A percentile compares a stretch with the other conserved stretches of the same genome.
Evolutionary conservation across 805 yeast species (phyloP).

Genomic region (Candida boidinii): DNA sequence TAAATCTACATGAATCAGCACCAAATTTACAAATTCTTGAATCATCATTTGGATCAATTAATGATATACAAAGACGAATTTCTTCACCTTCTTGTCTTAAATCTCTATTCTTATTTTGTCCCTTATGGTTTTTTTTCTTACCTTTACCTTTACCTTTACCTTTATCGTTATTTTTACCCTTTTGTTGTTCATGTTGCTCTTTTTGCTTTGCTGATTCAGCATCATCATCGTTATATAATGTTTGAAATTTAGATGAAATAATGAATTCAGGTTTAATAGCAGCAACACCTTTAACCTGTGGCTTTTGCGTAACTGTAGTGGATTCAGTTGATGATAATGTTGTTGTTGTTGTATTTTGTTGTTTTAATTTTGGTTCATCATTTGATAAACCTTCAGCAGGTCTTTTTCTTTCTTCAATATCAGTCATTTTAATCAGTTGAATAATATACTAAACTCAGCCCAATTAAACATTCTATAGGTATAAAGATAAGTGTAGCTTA

Average conservation of each 20-base stretch:
- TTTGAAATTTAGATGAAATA: slow-evolving; percentile 19
- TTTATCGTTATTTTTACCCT: slow-evolving; percentile 17
- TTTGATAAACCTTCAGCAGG: slow-evolving; percentile 4
- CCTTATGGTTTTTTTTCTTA: slow-evolving; percentile 39
- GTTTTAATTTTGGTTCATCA: slow-evolving; percentile 1
- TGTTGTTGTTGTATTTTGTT: slow-evolving; percentile 2
- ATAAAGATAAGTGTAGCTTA: too few relatives aligned
- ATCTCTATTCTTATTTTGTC: slow-evolving; percentile 81
- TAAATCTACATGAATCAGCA: slow-evolving; percentile 60
- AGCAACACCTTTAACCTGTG: slow-evolving; percentile 54
- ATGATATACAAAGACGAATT: slow-evolving; percentile 55
- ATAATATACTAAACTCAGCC: too few relatives aligned
- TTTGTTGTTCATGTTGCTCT: slow-evolving; percentile 29
- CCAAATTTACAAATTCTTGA: slow-evolving; percentile 51
- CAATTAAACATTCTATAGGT: too few relatives aligned
- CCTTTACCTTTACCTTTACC: slow-evolving; percentile 26
- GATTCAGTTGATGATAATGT: too few relatives aligned
- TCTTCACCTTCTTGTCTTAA: slow-evolving; percentile 59
- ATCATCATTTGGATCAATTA: slow-evolving; percentile 43
- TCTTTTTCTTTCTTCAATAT: slow-evolving; percentile 8
- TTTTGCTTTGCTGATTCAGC: slow-evolving; percentile 39
- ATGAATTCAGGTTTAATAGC: slow-evolving; percentile 66
- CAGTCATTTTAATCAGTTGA: too few relatives aligned
- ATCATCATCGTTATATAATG: slow-evolving; percentile 33
- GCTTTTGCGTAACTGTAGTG: not conserved